Evolutionary conservation across 208 protist genomes (phyloP).

Genomic region (Trypanosoma brucei): DNA sequence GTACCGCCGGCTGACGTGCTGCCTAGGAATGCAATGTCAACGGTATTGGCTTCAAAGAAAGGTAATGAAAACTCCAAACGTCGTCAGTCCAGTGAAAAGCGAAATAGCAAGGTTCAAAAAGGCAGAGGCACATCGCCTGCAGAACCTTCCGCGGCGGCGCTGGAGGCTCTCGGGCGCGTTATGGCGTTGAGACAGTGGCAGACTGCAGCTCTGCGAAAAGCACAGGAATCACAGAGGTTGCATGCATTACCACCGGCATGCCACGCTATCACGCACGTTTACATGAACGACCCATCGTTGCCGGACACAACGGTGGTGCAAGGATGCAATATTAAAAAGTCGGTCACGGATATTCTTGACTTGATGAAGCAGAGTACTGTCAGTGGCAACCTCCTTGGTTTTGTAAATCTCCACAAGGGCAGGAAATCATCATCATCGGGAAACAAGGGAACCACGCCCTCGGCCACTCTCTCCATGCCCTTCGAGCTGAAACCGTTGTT

Average conservation of each 20-base stretch:
- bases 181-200: conserved; percentile 64
- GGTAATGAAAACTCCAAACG: neutral
- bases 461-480: conserved; percentile 28
- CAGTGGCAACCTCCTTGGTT: neutral
- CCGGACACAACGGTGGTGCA: conserved; percentile 55
- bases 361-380: conserved; percentile 32
- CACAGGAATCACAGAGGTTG: conserved; percentile 37
- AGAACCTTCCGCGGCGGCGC: neutral
- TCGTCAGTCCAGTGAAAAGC: conserved; percentile 3
- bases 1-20: conserved; percentile 63
- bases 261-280: conserved; percentile 77
- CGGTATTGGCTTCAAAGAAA: neutral
- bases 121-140: neutral
- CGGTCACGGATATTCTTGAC: conserved; percentile 44
- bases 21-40: neutral
- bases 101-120: neutral
- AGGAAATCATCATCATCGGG: neutral
- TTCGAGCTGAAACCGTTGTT: conserved; percentile 67
- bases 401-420: neutral
- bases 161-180: conserved; percentile 46
- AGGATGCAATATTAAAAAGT: conserved; percentile 45
- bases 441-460: neutral
- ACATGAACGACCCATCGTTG: conserved; percentile 49
- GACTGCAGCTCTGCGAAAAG: conserved; percentile 27
- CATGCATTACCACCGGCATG: conserved; percentile 40